Conservation (phyloP, 306 rosid species). For the Astragalus membranaceus region DNA sequence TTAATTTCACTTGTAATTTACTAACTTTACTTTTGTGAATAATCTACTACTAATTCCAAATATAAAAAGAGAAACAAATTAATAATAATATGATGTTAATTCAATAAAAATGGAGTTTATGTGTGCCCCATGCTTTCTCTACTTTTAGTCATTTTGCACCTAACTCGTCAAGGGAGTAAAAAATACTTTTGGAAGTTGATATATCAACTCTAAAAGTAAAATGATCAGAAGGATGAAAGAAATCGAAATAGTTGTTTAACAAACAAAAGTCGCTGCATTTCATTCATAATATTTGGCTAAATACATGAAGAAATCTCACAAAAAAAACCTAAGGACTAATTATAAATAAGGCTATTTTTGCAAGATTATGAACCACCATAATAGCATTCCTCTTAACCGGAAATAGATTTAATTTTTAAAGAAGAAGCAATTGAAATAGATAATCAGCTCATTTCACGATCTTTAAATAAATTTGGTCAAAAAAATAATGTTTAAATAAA, state of each 20-base stretch:
- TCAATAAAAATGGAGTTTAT: not conserved
- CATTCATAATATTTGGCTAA: no score
- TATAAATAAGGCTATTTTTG: no score
- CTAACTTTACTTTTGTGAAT: not conserved
- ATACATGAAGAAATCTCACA: no score
- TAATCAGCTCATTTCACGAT: not conserved
- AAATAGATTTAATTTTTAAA: no score
- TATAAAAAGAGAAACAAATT: not conserved
- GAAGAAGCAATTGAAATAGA: not conserved
- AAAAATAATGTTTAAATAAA: no score
- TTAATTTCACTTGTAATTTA: not conserved
- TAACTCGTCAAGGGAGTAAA: not conserved
- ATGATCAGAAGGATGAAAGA: not conserved
- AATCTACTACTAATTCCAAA: not conserved
- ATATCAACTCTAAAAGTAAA: not conserved
- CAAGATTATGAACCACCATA: no score
- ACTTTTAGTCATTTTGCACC: slow-evolving; percentile 27
- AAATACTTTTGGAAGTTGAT: not conserved
- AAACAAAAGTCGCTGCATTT: no score
- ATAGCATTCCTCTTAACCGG: no score
- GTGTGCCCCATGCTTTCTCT: not conserved
- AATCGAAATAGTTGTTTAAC: not conserved
- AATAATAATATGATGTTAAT: not conserved
- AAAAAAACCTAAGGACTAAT: no score
- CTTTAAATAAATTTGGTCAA: not conserved